Base-by-base conservation (phyloP, 83 land plant genomes). In the Isoetes engelmannii region DNA sequence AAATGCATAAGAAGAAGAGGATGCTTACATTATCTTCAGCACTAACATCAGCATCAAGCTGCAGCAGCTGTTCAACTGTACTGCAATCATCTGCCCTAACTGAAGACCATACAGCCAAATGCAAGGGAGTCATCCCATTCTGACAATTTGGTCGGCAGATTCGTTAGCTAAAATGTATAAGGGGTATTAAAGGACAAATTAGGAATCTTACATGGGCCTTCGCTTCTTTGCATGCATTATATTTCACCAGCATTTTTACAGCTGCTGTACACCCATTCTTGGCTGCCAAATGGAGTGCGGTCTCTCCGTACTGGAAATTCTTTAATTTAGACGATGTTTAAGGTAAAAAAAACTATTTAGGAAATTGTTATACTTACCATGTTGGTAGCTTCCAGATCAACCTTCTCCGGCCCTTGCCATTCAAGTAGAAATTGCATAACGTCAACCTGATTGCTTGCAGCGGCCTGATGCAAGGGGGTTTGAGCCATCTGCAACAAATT, bases 121-220 rank as follows among this genome's bases (percentile, higher is more conserved):
- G 97, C 54, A 92, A 70, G 42, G 97, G 92, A 0, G 94, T 87
- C 97, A 92, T 92, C 10, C 94, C 97, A 84, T 92, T 92, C 97
- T 92, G 86, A 69, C 74, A 20, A 67, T 6, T 73, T 56, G 18
- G 54, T 57, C 18, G 58, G 41, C 53, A 61, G 45, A 53, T 5
- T 42, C 12, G 55, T 18, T 18, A 21, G 19, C 44, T 4, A 10
- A 53, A 51, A 21, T 50, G 67, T n/a, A 50, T 21, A 15, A 37
- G 44, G 9, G 13, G 43, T 4, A 69, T n/a, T 19, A 57, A 69
- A 48, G 28, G 68, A 19, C 58, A 66, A 28, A 66, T 65, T 47
- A 45, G 12, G 13, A 47, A 41, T 8, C 47, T 43, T 66, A 71
- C 67, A 42, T 53, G 48, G 5, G 71, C 62, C 42, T 18, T 9